These are phyloP conservation scores for Oryza officinalis DNA, from an alignment of 176 grass and related monocot genomes.

Conservation along the genomic window DNA sequence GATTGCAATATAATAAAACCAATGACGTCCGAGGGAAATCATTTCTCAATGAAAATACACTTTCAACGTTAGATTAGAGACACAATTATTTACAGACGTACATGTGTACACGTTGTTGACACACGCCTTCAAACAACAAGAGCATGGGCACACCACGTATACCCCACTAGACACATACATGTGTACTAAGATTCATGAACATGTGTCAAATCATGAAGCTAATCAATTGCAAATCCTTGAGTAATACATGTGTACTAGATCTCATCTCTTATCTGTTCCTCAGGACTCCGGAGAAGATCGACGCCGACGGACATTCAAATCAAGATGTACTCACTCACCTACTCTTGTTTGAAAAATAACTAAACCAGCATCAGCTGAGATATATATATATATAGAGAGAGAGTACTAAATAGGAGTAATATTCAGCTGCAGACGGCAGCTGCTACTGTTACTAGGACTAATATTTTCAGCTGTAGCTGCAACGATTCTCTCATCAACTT, in stretches of 20 bases:
- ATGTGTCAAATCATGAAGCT: too few relatives aligned
- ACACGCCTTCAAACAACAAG: too few relatives aligned
- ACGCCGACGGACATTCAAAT: neutral
- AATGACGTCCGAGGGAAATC: too few relatives aligned
- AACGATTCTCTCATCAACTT: slow-evolving; percentile 18
- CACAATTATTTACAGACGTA: too few relatives aligned
- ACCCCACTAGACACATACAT: too few relatives aligned
- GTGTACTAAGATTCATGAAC: too few relatives aligned
- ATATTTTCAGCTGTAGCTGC: slow-evolving; percentile 5
- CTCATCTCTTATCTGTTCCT: neutral
- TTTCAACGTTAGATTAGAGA: too few relatives aligned
- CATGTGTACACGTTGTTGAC: too few relatives aligned
- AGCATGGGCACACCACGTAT: too few relatives aligned
- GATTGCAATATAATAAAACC: too few relatives aligned
- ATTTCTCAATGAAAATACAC: too few relatives aligned
- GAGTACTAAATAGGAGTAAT: too few relatives aligned
- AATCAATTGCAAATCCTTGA: neutral
- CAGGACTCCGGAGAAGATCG: neutral
- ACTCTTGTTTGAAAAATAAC: neutral
- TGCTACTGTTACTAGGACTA: neutral
- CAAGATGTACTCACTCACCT: neutral
- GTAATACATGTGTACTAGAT: neutral
- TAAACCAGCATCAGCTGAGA: neutral
- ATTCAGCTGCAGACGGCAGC: neutral
- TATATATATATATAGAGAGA: neutral